Percentiles rank a stretch among this genome's conserved stretches.
Evolutionary conservation across 228 moss, liverwort and hornwort species (phyloP).

Genomic region (Sphagnum fallax): DNA sequence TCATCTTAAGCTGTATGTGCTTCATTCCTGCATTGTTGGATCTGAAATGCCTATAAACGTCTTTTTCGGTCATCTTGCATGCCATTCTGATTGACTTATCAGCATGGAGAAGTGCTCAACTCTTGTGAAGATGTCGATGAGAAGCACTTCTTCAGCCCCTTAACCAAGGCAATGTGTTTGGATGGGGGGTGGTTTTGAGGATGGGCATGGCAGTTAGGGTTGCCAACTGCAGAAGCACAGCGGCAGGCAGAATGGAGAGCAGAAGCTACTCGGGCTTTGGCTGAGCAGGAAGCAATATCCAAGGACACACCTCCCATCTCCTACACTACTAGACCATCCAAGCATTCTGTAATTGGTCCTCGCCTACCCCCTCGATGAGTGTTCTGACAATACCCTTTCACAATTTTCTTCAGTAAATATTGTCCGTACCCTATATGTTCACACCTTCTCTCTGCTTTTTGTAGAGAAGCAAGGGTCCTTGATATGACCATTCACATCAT

Average conservation of each 20-base stretch:
- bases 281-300: slow-evolving; percentile 58
- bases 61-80: too few species aligned
- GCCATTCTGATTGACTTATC: too few species aligned
- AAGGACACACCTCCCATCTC: slow-evolving; percentile 38
- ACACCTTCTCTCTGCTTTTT: too few species aligned
- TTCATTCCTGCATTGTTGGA: too few species aligned
- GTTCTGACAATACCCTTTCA: background rate
- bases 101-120: too few species aligned
- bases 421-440: too few species aligned
- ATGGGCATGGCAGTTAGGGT: slow-evolving; percentile 77
- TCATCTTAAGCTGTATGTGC: too few species aligned
- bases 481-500: too few species aligned
- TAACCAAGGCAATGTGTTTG: slow-evolving; percentile 32
- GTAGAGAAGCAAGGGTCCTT: too few species aligned
- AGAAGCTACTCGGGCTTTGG: slow-evolving; percentile 80
- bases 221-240: slow-evolving; percentile 94
- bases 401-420: background rate
- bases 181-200: slow-evolving; percentile 26
- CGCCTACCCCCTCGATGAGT: slow-evolving; percentile 34
- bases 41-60: too few species aligned
- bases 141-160: background rate
- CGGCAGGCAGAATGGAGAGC: slow-evolving; percentile 94
- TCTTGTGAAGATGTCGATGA: too few species aligned
- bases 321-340: slow-evolving; percentile 33
- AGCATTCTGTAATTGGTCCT: slow-evolving; percentile 64